phyloP scores from a whole-genome alignment of 2,329 filamentous ascomycete genomes.

The Claviceps humidiphila region DNA sequence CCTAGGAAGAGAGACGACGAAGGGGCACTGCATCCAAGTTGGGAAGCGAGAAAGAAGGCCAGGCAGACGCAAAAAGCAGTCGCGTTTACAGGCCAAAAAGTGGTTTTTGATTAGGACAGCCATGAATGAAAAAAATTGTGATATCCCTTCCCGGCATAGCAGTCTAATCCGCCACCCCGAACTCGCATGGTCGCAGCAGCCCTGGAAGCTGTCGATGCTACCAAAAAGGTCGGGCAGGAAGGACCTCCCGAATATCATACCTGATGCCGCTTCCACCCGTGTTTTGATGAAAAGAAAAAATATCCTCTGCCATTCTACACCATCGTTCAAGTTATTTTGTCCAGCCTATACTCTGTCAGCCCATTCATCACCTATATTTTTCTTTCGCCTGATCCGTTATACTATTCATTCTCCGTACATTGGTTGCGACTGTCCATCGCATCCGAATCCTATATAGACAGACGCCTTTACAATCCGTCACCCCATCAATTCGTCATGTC shows the following conservation, averaged over 20 bases:
- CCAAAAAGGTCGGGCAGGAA: neutral
- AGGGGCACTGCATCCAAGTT: conserved; percentile 37
- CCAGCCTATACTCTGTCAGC: neutral
- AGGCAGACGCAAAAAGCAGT: conserved; percentile 10
- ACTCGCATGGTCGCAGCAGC: neutral
- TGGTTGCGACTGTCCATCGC: neutral
- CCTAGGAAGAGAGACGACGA: conserved; percentile 31
- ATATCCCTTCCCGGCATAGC: neutral
- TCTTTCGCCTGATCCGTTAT: neutral
- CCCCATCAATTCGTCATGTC: neutral
- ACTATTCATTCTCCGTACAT: neutral
- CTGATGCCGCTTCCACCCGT: neutral
- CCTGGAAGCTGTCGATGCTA: neutral
- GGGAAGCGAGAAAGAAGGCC: conserved; percentile 14
- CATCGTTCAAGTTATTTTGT: neutral
- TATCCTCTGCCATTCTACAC: no score
- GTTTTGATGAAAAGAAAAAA: neutral
- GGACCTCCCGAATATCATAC: neutral
- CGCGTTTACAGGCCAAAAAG: conserved; percentile 12
- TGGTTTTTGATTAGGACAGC: conserved; percentile 12
- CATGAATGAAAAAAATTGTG: neutral
- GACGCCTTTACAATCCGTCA: neutral
- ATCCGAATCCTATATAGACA: neutral
- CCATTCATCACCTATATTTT: neutral
- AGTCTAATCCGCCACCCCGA: neutral